Base-by-base conservation (phyloP, 2,329 filamentous ascomycete species). In the Periglandula ipomoeae region DNA sequence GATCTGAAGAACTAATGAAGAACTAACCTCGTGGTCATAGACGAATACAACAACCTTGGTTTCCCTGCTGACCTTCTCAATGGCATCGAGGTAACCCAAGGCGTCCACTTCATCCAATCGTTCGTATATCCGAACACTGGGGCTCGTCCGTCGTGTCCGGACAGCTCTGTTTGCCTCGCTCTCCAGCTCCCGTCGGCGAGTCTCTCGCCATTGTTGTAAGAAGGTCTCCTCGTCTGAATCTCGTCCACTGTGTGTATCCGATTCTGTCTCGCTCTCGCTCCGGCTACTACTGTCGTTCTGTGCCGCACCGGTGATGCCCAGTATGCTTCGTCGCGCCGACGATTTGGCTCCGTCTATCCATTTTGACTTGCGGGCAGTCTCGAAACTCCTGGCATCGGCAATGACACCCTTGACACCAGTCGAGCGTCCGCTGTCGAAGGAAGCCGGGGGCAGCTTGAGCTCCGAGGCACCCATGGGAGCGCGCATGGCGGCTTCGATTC, bases 11-110 rank as follows among this genome's bases (percentile, higher is more conserved):
- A 24, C 9, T 7, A 38, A 35, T 2, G 46, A 39, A n/a, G 45
- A 47, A 69, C 81, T 64, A 78, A 95, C 89, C 73, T 86, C 78
- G 52, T 87, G 79, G 61, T 96, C 89, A 65, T 89, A 93, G 55
- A 98, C 89, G 69, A 91, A 94, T 24, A 98, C 93, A 2, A 96
- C 85, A 2, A 97, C 90, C 3, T 86, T 78, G 0, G 88, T 91
- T 42, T 91, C 87, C 43, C 82, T 70, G 35, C 82, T 75, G 4
- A 91, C 88, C 68, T 89, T 93, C 70, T 98, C 93, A 57, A 97
- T 89, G 48, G 91, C 90, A 66, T 97, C 90, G n/a, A 98, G 77
- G 60, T 95, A 98, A 17, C 90, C 93, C 55, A 85, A 73, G 7
- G 89, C 91, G 71, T 97, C 90, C 1, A 97, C 93, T 51, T 81